phyloP scores from a whole-genome alignment of 2,329 filamentous ascomycete species.

The Alternaria viburni region DNA sequence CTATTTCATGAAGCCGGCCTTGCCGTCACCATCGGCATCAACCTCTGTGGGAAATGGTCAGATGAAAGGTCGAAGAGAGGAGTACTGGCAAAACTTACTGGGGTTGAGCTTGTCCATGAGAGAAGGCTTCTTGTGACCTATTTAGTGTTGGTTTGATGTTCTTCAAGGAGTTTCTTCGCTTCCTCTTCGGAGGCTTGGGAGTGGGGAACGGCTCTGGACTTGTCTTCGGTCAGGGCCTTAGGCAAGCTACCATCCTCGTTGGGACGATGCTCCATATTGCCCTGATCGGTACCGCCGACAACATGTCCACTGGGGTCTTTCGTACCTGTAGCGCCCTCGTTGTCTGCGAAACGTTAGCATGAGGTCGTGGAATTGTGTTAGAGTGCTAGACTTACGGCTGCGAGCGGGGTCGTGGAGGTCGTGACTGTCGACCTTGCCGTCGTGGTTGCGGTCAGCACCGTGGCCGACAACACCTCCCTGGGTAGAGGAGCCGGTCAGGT shows the following conservation, averaged over 20 bases:
- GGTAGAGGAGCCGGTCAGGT: conserved; percentile 5
- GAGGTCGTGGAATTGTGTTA: not conserved
- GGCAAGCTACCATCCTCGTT: conserved; percentile 18
- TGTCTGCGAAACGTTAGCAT: conserved; percentile 1
- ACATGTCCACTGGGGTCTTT: conserved; percentile 1
- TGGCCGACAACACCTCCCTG: not conserved
- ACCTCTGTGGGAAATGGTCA: conserved; percentile 19
- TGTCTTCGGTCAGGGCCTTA: conserved; percentile 16
- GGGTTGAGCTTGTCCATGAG: conserved; percentile 64
- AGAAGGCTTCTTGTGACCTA: conserved; percentile 51
- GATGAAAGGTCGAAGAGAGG: not conserved
- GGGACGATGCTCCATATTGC: conserved; percentile 11
- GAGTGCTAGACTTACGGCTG: not conserved
- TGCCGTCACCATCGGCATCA: conserved; percentile 63
- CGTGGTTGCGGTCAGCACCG: conserved; percentile 4
- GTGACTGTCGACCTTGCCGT: conserved; percentile 4
- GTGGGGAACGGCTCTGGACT: conserved; percentile 17
- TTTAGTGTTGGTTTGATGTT: conserved; percentile 14
- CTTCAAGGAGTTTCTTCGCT: conserved; percentile 1
- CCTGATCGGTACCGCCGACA: conserved; percentile 7
- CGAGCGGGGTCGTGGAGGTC: conserved; percentile 8
- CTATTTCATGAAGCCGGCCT: conserved; percentile 62
- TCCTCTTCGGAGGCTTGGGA: conserved; percentile 23
- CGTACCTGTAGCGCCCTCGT: conserved; percentile 15
- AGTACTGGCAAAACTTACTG: conserved; percentile 14